phyloP scores from a whole-genome alignment of 1,284 basidiomycete genomes.

The Cutaneotrichosporon sp. region DNA sequence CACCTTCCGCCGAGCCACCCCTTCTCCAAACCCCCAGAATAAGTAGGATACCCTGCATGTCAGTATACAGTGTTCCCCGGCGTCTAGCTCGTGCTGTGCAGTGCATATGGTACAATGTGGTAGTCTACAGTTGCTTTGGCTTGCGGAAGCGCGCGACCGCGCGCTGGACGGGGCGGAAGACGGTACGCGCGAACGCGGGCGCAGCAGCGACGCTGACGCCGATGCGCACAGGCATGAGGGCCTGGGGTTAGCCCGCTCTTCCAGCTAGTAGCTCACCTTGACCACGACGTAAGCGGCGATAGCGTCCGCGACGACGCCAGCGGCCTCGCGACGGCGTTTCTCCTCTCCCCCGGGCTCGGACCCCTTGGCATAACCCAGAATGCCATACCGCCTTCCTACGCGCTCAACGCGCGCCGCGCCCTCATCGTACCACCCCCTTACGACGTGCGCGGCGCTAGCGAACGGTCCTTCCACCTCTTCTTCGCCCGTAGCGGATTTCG shows the following conservation, averaged over 20 bases:
- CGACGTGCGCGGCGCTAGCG: constrained; percentile 46
- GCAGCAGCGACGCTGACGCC: constrained; percentile 68
- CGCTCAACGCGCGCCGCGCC: constrained; percentile 65
- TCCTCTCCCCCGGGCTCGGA: constrained; percentile 2
- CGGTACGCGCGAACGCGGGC: constrained; percentile 63
- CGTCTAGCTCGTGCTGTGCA: background rate
- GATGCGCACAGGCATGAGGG: constrained; percentile 68
- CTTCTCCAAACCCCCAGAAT: too few relatives aligned
- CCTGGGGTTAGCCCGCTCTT: constrained; percentile 51
- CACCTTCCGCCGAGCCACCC: too few relatives aligned
- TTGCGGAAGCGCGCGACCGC: background rate
- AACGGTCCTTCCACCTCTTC: constrained; percentile 1
- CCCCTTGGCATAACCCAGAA: constrained; percentile 68
- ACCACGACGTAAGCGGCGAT: constrained; percentile 76
- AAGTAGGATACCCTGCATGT: background rate
- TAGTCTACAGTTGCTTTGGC: background rate
- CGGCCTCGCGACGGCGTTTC: constrained; percentile 20
- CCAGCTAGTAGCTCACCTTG: constrained; percentile 61
- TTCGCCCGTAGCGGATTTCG: constrained; percentile 6
- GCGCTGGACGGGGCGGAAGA: constrained; percentile 25
- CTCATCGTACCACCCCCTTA: constrained; percentile 63
- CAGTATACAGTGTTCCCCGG: too few relatives aligned
- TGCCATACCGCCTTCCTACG: constrained; percentile 70
- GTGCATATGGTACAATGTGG: background rate
- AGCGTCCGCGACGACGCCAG: constrained; percentile 48